Evolutionary conservation across 257 asterid species (phyloP).

Genomic region (Solanum sejunctum): DNA sequence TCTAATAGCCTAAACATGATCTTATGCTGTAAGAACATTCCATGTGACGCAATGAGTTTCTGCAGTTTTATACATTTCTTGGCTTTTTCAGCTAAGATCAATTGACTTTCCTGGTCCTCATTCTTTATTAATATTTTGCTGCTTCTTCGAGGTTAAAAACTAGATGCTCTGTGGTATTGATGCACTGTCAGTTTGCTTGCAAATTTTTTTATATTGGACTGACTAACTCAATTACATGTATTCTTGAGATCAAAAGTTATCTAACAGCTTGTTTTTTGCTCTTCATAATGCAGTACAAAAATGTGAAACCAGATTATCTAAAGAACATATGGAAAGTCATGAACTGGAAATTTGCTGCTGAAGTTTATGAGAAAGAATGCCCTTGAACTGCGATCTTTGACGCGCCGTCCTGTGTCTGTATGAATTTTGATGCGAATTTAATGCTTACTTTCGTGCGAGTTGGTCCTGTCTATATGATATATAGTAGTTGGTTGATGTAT

Average conservation of each 20-base stretch:
- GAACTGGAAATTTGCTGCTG: constrained; percentile 53
- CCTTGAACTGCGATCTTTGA: constrained; percentile 10
- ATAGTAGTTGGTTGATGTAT: neutral
- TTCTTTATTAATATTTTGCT: neutral
- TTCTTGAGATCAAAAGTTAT: neutral
- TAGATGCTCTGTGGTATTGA: neutral
- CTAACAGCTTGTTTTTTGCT: neutral
- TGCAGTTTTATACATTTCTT: neutral
- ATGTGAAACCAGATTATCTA: constrained; percentile 48
- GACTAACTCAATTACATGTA: neutral
- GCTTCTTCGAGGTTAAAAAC: neutral
- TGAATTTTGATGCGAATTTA: neutral
- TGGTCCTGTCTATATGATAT: neutral
- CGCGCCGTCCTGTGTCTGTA: neutral
- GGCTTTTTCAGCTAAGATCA: neutral
- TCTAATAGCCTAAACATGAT: neutral
- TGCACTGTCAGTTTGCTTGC: neutral
- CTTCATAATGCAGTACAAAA: constrained; percentile 13
- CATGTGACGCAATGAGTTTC: neutral
- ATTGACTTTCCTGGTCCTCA: neutral
- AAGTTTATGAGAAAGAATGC: constrained; percentile 37
- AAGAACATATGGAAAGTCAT: constrained; percentile 57
- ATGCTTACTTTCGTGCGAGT: neutral
- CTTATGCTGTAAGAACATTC: neutral
- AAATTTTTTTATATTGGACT: neutral